Evolutionary conservation across 805 yeast species (phyloP).

Genomic region (Starmerella etchellsii): DNA sequence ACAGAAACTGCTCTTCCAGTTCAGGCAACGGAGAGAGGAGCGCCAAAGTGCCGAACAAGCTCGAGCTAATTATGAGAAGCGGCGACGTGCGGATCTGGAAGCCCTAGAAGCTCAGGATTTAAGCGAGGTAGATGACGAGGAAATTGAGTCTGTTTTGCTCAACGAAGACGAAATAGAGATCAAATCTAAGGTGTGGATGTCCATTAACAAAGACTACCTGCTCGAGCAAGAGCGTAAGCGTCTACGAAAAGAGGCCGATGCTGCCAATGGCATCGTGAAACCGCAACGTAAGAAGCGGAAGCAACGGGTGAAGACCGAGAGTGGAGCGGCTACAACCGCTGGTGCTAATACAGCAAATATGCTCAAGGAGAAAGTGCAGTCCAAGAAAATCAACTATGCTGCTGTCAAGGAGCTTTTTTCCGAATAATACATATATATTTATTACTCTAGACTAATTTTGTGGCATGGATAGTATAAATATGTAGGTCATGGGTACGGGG

Average conservation of each 20-base stretch:
- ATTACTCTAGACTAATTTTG: background rate
- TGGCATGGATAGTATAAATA: too few relatives aligned
- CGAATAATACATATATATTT: conserved; percentile 6
- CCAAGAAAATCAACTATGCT: conserved; percentile 81
- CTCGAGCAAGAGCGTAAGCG: conserved; percentile 75
- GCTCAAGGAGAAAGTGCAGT: conserved; percentile 61
- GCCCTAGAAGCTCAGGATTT: conserved; percentile 49
- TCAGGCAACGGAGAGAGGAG: conserved; percentile 19
- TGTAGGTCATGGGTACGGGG: background rate
- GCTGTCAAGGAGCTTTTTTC: conserved; percentile 43
- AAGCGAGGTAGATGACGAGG: conserved; percentile 76
- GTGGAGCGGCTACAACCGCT: conserved; percentile 39
- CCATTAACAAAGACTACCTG: conserved; percentile 73
- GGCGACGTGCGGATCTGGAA: conserved; percentile 2
- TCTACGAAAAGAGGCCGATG: conserved; percentile 75
- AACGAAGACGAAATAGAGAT: conserved; percentile 54
- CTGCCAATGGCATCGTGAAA: conserved; percentile 60
- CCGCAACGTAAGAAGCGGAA: conserved; percentile 33
- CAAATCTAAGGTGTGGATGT: conserved; percentile 82
- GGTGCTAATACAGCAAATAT: conserved; percentile 69
- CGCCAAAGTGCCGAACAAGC: conserved; percentile 12
- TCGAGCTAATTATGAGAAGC: conserved; percentile 28
- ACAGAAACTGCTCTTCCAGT: conserved; percentile 18
- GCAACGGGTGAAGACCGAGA: conserved; percentile 24
- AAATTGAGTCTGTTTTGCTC: conserved; percentile 47